Conservation (phyloP, 805 yeast genomes). For the Yarrowia alimentaria region DNA sequence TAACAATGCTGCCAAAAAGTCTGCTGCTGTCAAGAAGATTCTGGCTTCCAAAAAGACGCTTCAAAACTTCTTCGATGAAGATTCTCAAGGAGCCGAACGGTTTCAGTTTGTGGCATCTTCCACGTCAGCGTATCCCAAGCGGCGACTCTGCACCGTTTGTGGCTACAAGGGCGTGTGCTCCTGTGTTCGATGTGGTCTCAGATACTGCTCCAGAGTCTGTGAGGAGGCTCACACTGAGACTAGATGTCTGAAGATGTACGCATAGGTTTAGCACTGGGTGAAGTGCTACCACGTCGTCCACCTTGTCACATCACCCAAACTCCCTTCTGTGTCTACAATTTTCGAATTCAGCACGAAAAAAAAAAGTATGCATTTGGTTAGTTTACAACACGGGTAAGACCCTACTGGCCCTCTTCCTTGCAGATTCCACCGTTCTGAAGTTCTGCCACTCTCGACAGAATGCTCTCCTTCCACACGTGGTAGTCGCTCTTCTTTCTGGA, state of each 20-base stretch:
- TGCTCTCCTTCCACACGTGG: slow-evolving; percentile 30
- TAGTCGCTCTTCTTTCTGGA: slow-evolving; percentile 30
- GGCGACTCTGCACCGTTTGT: slow-evolving; percentile 42
- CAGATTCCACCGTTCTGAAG: slow-evolving; percentile 4
- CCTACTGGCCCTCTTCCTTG: slow-evolving; percentile 6
- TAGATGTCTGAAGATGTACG: slow-evolving; percentile 40
- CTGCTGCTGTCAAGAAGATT: slow-evolving; percentile 37
- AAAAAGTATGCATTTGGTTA: no score
- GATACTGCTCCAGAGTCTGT: slow-evolving; percentile 41
- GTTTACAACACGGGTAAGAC: no score
- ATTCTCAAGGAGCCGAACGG: slow-evolving; percentile 37
- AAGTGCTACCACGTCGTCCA: no score
- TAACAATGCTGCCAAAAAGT: slow-evolving; percentile 17
- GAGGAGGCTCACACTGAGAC: slow-evolving; percentile 42
- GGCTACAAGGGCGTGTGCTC: slow-evolving; percentile 42
- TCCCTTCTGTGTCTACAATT: no score
- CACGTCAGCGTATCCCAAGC: slow-evolving; percentile 42
- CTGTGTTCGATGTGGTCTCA: slow-evolving; percentile 42
- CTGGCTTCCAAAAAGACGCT: slow-evolving; percentile 43
- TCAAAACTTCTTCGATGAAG: slow-evolving; percentile 45
- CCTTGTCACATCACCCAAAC: no score
- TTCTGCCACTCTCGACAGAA: background rate
- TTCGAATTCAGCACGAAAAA: no score
- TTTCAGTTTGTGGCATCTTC: slow-evolving; percentile 38
- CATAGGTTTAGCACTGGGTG: no score